These are phyloP conservation scores for Lipomyces spencermartinsiae DNA, from an alignment of 805 yeast species.

Conservation along the genomic window DNA sequence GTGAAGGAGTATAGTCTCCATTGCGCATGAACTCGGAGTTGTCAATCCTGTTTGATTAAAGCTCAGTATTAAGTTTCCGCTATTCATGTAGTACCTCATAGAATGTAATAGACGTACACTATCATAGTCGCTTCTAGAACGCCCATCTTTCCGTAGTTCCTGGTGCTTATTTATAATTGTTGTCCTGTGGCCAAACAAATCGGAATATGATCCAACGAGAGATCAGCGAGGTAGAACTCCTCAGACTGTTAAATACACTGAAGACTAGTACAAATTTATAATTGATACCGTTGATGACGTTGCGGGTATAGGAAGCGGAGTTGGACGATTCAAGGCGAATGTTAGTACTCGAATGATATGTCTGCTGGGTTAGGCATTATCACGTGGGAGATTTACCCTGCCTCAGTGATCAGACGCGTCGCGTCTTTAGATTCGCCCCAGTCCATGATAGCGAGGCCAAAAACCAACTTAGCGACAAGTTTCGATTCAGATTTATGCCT, in stretches of 20 bases:
- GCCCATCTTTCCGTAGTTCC: constrained; percentile 45
- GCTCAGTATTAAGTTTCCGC: constrained; percentile 9
- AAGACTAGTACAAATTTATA: neutral
- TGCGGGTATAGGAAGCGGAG: neutral
- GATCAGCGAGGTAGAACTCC: neutral
- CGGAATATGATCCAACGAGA: neutral
- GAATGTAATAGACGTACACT: constrained; percentile 51
- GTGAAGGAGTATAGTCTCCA: constrained; percentile 87
- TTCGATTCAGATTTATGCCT: neutral
- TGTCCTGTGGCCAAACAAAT: neutral
- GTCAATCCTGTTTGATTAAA: constrained; percentile 60
- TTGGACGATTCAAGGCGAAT: neutral
- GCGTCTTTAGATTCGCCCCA: neutral
- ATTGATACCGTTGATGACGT: neutral
- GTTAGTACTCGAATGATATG: neutral
- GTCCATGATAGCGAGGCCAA: neutral
- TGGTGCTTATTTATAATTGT: neutral
- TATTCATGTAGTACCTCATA: neutral
- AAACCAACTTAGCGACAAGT: constrained; percentile 49
- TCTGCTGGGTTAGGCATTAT: neutral
- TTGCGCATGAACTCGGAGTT: constrained; percentile 95
- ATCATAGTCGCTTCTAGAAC: constrained; percentile 96
- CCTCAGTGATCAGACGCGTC: neutral
- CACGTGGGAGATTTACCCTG: neutral
- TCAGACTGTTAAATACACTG: neutral